Evolutionary conservation across 495 filamentous ascomycete species (phyloP).

Genomic region (Echria macrotheca): DNA sequence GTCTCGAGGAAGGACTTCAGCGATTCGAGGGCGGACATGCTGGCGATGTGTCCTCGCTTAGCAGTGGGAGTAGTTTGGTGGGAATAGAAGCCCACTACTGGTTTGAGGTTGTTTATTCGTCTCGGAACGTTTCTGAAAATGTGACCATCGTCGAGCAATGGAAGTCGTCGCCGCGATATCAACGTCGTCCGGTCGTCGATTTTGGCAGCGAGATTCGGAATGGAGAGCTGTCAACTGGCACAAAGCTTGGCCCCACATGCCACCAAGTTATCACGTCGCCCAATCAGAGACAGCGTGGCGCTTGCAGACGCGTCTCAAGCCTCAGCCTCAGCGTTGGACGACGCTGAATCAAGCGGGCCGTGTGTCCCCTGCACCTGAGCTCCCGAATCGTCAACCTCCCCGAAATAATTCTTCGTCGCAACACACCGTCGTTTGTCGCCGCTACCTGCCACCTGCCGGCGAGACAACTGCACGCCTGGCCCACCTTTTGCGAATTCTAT

Average conservation of each 20-base stretch:
- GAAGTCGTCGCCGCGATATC: too few relatives aligned
- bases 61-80: not conserved
- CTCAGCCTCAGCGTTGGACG: not conserved
- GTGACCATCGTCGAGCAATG: slow-evolving; percentile 6
- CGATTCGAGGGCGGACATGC: slow-evolving; percentile 16
- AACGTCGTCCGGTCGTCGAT: not conserved
- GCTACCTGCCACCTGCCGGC: too few relatives aligned
- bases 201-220: not conserved
- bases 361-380: not conserved
- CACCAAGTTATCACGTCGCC: too few relatives aligned
- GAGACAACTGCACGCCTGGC: not conserved
- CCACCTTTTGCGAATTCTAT: too few relatives aligned
- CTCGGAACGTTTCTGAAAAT: not conserved
- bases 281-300: not conserved
- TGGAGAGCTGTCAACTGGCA: not conserved
- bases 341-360: not conserved
- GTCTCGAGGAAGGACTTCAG: slow-evolving; percentile 36
- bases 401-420: not conserved
- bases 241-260: not conserved
- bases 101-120: not conserved
- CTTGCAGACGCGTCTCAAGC: not conserved
- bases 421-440: too few relatives aligned
- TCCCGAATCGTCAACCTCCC: not conserved
- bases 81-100: not conserved
- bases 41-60: slow-evolving; percentile 2